Evolutionary conservation across 305 asterid species (phyloP), one percentile per base, ranked within the genome.

Genomic region (Plantago rigida): DNA sequence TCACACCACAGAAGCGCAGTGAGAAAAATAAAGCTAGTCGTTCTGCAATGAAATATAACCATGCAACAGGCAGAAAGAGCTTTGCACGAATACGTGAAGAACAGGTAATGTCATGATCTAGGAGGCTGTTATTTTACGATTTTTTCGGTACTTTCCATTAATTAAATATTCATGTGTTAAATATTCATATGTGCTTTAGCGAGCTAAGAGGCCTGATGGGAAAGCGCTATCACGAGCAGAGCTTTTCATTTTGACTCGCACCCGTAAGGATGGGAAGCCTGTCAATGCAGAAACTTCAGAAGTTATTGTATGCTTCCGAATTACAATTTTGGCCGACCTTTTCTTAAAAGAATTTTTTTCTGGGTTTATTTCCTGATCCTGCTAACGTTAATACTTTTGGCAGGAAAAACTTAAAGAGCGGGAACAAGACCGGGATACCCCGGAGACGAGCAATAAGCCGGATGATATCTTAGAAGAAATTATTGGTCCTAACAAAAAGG

Each of bases 71-170:
- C 61, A 63, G 71, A 10, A 74, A 71, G 71, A 77, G 79, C 71
- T 71, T 68, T 68, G 82, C 82, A 52, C 66, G 73, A 44, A 13
- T 77, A 28, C 77, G 73, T 50, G 79, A 77, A 63, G 82, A 77
- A 72, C 71, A 68, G 82, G 79, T 73, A 66, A 60, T 24, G 22
- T 12, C 56, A 54, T 65, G 58, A 53, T 72, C 51, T 17, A 56
- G 13, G 29, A 22, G 26, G 26, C 26, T 22, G 44, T 31, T 31
- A 36, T 22, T 55, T 4, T 26, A 22, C 13, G 28, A 26, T 10
- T 26, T 12, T 12, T 10, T 10, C 3, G 26, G 28, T n/a, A 3
- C 5, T n/a, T 52, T 52, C 12, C 10, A 12, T 11, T 24, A 24
- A 36, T 36, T 36, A 8, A 62, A 31, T 47, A 48, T 57, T 48